phyloP scores from a whole-genome alignment of 2,329 filamentous ascomycete genomes.

The Sporothrix pallida region DNA sequence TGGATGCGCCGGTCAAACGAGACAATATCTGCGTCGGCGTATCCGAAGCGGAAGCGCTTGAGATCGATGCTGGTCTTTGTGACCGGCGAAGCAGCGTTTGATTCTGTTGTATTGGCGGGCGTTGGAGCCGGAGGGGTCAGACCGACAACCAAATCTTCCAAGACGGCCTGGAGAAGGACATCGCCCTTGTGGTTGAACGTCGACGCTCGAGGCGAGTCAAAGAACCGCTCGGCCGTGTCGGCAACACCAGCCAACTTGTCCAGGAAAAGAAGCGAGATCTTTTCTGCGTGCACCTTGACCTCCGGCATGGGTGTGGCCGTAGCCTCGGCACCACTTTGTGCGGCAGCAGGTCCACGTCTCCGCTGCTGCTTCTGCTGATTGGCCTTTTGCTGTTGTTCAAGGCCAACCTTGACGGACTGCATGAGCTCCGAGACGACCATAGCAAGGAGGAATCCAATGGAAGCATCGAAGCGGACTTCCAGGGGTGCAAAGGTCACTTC shows the following conservation, averaged over 20 bases:
- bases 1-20: constrained; percentile 65
- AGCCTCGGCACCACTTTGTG: not conserved
- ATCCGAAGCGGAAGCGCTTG: constrained; percentile 66
- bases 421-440: constrained; percentile 58
- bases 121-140: constrained; percentile 42
- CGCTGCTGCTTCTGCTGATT: constrained; percentile 40
- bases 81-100: not conserved
- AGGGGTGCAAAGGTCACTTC: constrained; percentile 61
- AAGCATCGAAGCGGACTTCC: constrained; percentile 60
- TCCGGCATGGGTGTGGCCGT: constrained; percentile 43
- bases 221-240: constrained; percentile 55
- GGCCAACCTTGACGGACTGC: constrained; percentile 33
- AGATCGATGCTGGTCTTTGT: constrained; percentile 53
- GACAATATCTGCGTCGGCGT: constrained; percentile 66
- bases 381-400: constrained; percentile 29
- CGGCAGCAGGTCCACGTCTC: not conserved
- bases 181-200: constrained; percentile 51
- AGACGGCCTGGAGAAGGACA: constrained; percentile 57
- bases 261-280: constrained; percentile 61
- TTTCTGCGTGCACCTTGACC: constrained; percentile 54
- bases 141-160: constrained; percentile 53
- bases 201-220: constrained; percentile 48
- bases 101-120: not conserved
- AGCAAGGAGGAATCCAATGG: constrained; percentile 60
- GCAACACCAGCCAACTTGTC: constrained; percentile 60